A percentile compares a stretch with the other conserved stretches of the same genome.
Conservation (phyloP, 2,329 filamentous ascomycete genomes). For the Curvularia hawaiiensis region DNA sequence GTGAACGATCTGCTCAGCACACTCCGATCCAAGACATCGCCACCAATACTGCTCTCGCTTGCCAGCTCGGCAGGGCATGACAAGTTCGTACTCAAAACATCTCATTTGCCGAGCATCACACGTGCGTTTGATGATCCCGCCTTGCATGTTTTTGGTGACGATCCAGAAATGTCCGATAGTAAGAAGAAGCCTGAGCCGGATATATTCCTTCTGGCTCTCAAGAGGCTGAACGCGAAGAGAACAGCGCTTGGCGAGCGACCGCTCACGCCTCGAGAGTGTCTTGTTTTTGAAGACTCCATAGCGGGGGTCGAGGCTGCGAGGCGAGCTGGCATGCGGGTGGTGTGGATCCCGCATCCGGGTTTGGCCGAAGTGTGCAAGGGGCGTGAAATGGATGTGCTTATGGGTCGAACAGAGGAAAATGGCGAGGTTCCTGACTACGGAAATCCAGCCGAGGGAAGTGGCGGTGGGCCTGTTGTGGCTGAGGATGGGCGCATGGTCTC, state of each 20-base stretch:
- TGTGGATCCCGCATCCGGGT: conserved; percentile 13
- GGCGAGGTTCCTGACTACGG: conserved; percentile 2
- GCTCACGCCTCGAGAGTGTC: conserved; percentile 3
- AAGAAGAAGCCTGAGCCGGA: conserved; percentile 15
- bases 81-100: conserved; percentile 9
- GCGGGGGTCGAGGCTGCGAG: conserved; percentile 9
- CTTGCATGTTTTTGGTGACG: conserved; percentile 10
- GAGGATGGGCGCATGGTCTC: conserved; percentile 3
- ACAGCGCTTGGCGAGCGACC: neutral
- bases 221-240: neutral
- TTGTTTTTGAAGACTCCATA: conserved; percentile 14
- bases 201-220: conserved; percentile 9
- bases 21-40: conserved; percentile 1
- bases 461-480: neutral
- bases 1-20: conserved; percentile 1
- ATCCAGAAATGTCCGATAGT: conserved; percentile 11
- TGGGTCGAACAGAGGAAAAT: conserved; percentile 10
- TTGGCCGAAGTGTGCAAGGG: conserved; percentile 9
- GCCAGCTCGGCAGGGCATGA: conserved; percentile 8
- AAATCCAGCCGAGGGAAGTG: neutral
- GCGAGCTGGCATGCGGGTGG: conserved; percentile 3
- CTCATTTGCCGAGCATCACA: conserved; percentile 2
- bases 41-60: conserved; percentile 5
- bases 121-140: conserved; percentile 1
- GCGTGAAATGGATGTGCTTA: conserved; percentile 11